Percentiles rank a stretch among this genome's conserved stretches.
These are phyloP conservation scores for Populus simonii DNA, from an alignment of 345 rosid genomes.

Conservation along the genomic window DNA sequence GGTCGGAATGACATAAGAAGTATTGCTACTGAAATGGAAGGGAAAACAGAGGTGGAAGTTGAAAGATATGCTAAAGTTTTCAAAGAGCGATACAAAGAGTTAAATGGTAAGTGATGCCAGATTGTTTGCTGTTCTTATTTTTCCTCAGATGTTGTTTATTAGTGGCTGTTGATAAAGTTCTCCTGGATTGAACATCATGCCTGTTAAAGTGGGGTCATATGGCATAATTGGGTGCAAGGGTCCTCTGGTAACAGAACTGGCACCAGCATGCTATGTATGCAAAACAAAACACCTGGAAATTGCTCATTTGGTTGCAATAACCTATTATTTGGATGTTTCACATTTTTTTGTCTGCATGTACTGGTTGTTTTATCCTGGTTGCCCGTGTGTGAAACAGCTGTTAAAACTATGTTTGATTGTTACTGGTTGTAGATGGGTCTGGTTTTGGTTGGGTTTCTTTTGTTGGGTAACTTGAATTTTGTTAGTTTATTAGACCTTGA, in stretches of 20 bases:
- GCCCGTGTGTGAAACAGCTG: background rate
- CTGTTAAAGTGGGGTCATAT: background rate
- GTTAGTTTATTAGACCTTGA: background rate
- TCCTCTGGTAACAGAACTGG: background rate
- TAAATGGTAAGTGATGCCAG: conserved; percentile 50
- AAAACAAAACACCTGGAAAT: background rate
- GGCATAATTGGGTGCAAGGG: background rate
- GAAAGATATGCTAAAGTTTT: conserved; percentile 85
- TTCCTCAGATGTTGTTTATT: background rate
- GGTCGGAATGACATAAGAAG: conserved; percentile 76
- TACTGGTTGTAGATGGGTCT: background rate
- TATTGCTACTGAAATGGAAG: conserved; percentile 94
- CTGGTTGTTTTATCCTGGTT: background rate
- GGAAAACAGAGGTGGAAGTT: conserved; percentile 87
- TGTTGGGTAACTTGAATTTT: background rate
- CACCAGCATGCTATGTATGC: background rate
- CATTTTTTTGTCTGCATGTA: background rate
- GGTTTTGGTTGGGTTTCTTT: background rate
- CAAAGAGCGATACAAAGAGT: conserved; percentile 87
- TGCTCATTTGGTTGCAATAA: background rate
- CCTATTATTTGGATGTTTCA: background rate
- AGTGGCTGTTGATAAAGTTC: background rate
- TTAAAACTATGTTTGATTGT: background rate
- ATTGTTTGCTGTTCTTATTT: background rate
- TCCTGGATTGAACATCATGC: background rate